These are phyloP conservation scores for Ceriops zippeliana DNA, from an alignment of 345 rosid genomes.

Conservation along the genomic window DNA sequence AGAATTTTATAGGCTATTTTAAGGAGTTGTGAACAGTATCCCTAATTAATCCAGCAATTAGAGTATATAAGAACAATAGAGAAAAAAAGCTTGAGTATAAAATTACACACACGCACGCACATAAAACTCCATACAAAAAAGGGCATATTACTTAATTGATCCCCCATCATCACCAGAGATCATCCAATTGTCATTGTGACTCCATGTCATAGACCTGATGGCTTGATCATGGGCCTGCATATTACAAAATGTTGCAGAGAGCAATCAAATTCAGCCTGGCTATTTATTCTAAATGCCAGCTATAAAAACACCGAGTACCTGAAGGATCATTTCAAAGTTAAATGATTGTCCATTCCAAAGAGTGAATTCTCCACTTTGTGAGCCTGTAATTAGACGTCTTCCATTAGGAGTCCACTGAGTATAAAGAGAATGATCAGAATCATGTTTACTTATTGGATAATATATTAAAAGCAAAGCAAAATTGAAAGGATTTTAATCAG, in stretches of 20 bases:
- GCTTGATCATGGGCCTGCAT: conserved; percentile 96
- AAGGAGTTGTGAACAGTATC: too few species aligned
- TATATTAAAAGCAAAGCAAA: not conserved
- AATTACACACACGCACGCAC: too few species aligned
- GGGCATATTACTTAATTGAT: conserved; percentile 60
- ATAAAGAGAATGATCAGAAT: conserved; percentile 30
- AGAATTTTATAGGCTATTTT: too few species aligned
- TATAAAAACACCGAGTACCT: conserved; percentile 39
- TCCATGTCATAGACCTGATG: conserved; percentile 96
- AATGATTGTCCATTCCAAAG: conserved; percentile 99
- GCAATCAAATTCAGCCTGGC: conserved; percentile 8
- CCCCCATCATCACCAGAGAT: conserved; percentile 99
- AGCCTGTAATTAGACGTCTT: conserved; percentile 92
- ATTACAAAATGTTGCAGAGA: conserved; percentile 8
- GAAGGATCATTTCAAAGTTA: conserved; percentile 96
- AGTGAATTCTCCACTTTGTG: conserved; percentile 97
- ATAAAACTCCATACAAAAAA: not conserved
- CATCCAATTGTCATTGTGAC: conserved; percentile 98
- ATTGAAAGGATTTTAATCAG: not conserved
- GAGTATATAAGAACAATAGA: too few species aligned
- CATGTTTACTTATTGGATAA: not conserved
- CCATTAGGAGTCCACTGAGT: conserved; percentile 96
- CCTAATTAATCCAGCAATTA: too few species aligned
- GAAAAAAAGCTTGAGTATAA: too few species aligned
- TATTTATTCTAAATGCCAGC: not conserved